A percentile compares a stretch with the other conserved stretches of the same genome.
These are phyloP conservation scores for Pelargonium nanum DNA, from an alignment of 345 rosid genomes.

Conservation along the genomic window DNA sequence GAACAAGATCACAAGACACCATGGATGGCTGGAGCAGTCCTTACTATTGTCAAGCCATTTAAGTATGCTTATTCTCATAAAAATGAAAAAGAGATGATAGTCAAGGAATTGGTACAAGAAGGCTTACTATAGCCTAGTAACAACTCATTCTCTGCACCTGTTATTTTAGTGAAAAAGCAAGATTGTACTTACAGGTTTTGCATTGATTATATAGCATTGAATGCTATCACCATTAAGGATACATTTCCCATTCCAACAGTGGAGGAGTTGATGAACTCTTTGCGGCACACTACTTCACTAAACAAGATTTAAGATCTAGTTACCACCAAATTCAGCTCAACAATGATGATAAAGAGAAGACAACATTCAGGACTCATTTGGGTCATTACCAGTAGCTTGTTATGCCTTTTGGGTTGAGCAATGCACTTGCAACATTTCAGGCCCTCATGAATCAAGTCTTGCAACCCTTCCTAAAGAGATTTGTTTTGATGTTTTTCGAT, in stretches of 20 bases:
- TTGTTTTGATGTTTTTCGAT: too few relatives aligned
- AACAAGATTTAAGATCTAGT: background rate
- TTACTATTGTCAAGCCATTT: background rate
- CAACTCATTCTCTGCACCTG: background rate
- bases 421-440: background rate
- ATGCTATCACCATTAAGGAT: background rate
- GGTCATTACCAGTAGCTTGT: background rate
- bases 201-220: background rate
- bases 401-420: background rate
- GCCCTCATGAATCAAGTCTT: background rate
- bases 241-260: background rate
- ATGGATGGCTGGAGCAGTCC: background rate
- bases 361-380: background rate
- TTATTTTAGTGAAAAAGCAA: background rate
- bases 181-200: background rate
- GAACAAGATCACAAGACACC: background rate
- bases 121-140: background rate
- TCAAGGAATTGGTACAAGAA: background rate
- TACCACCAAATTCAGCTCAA: background rate
- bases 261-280: slow-evolving; percentile 2
- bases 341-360: background rate
- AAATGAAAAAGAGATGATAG: background rate
- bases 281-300: background rate
- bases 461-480: too few relatives aligned
- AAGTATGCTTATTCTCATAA: background rate